These are phyloP conservation scores for Ceratobasidium sp. DNA, from an alignment of 1,284 basidiomycete species.

Conservation along the genomic window DNA sequence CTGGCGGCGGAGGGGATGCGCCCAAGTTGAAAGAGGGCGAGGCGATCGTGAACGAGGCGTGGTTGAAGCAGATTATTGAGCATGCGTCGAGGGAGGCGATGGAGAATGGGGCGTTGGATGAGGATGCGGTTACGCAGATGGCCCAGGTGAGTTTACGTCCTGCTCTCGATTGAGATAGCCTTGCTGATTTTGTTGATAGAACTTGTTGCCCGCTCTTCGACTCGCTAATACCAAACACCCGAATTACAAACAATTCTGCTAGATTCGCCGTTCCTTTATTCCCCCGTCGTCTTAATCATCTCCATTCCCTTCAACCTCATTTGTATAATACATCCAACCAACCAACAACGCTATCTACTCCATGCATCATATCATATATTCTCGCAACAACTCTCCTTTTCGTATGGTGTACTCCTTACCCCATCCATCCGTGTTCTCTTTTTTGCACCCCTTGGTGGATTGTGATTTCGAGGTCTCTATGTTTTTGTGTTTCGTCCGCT, in stretches of 20 bases:
- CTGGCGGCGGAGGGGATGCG: background rate
- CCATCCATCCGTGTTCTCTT: too few species aligned
- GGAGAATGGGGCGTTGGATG: conserved; percentile 43
- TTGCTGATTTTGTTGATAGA: background rate
- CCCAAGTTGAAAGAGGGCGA: conserved; percentile 37
- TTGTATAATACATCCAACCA: too few species aligned
- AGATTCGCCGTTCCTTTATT: background rate
- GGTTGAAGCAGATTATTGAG: conserved; percentile 44
- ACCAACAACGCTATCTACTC: too few species aligned
- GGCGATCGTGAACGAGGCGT: conserved; percentile 42
- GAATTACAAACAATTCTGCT: conserved; percentile 26
- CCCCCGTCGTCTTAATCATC: too few species aligned
- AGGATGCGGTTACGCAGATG: conserved; percentile 38
- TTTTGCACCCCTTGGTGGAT: too few species aligned
- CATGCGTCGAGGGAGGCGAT: conserved; percentile 35
- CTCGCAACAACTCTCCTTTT: too few species aligned
- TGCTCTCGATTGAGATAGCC: background rate
- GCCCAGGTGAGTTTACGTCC: conserved; percentile 25
- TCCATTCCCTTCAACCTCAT: too few species aligned
- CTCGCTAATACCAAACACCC: conserved; percentile 38
- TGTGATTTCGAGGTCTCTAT: too few species aligned
- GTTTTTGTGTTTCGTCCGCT: too few species aligned
- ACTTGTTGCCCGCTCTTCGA: conserved; percentile 26
- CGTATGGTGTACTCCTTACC: too few species aligned
- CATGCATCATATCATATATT: too few species aligned